These are phyloP conservation scores for Scortechinia acanthostroma DNA, from an alignment of 2,329 filamentous ascomycete genomes.

Conservation along the genomic window DNA sequence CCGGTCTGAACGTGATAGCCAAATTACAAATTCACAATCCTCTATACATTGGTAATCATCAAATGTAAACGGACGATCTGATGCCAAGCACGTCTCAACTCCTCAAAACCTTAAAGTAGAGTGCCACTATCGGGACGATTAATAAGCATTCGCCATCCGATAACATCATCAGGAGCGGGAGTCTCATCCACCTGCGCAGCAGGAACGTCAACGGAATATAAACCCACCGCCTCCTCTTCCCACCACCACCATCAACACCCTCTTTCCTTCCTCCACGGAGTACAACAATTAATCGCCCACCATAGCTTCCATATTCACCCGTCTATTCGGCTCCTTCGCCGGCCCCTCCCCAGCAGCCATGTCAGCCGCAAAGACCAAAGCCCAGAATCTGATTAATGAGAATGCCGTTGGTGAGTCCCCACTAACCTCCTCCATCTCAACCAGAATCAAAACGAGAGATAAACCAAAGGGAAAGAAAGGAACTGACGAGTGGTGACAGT, in stretches of 20 bases:
- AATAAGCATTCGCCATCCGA: too few species aligned
- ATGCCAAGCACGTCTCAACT: too few species aligned
- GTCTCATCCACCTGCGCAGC: too few species aligned
- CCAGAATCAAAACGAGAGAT: background rate
- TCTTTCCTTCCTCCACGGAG: background rate
- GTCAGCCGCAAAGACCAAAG: constrained; percentile 77
- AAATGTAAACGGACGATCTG: too few species aligned
- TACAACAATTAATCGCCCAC: background rate
- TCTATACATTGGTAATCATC: too few species aligned
- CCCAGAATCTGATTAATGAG: constrained; percentile 78
- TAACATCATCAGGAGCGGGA: too few species aligned
- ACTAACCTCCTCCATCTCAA: constrained; percentile 2
- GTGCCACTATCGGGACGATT: too few species aligned
- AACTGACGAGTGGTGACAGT: constrained; percentile 34
- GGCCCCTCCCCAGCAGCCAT: constrained; percentile 57
- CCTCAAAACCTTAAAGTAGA: too few species aligned
- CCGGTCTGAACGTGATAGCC: too few species aligned
- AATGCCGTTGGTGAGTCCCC: constrained; percentile 69
- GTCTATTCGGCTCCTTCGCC: constrained; percentile 60
- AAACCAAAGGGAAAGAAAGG: constrained; percentile 5
- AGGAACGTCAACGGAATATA: too few species aligned
- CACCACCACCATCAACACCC: background rate
- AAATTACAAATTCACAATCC: too few species aligned
- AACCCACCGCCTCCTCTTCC: too few species aligned
- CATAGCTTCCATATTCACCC: constrained; percentile 54